Evolutionary conservation across 768 basidiomycete species (phyloP), one percentile per base, ranked within the genome.

Genomic region (Chiua virens): DNA sequence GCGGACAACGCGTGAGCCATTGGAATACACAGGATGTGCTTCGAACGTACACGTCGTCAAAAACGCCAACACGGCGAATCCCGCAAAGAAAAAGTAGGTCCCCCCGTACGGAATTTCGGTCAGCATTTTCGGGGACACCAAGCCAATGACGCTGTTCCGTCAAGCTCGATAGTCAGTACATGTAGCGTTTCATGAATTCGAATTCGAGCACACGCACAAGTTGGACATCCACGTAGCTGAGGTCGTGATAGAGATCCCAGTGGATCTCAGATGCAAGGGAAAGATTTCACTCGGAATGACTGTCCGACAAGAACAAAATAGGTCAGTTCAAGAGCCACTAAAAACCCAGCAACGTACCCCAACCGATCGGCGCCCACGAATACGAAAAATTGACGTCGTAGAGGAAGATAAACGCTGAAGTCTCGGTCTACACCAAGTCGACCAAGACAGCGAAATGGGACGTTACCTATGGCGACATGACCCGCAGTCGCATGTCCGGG

Each of bases 181-280:
- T 2, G 35, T 8, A 10, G 18, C 8, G 40, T 36, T 2, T 11
- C 2, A 1, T 30, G 30, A 13, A 14, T 14, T 30, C 30, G 13
- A 30, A 20, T 27, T 23, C 5, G 38, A 39, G 17, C 43, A 13
- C 8, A 52, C 60, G 10, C 51, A 68, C 67, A 68, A 70, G 47
- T 73, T 75, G 23, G 72, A 70, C 57, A 72, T 70, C 74, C 74
- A 75, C 21, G 73, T 73, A 1, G 66, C 57, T 14, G 75, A 76
- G 5, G 75, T 71, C 8, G 66, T 75, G 22, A 75, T 67, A 0
- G 74, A 73, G 22, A 75, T 70, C 22, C 74, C 74, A 14, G 72
- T 75, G 8, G 72, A 69, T 25, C 74, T 60, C 14, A 74, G 65
- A 39, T 74, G 71, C 34, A 75, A 51, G n/a, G 74, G 74, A 40